Evolutionary conservation across 2,329 filamentous ascomycete genomes (phyloP).

Genomic region (Helotiales sp.): DNA sequence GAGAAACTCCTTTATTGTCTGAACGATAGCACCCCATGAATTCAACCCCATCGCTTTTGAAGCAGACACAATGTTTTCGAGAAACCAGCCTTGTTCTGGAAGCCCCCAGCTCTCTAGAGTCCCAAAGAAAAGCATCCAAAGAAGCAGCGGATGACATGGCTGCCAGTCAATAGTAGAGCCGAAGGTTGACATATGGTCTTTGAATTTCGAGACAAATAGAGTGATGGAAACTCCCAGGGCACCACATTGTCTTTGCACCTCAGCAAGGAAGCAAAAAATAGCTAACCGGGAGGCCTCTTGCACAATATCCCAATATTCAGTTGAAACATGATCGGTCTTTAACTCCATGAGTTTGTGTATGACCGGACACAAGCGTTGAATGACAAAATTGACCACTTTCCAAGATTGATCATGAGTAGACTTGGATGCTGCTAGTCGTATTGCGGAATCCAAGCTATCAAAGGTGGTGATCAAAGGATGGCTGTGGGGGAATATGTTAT

Average conservation of each 20-base stretch:
- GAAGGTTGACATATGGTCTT: not conserved
- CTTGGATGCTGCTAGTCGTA: not conserved
- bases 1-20: not conserved
- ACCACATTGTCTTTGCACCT: conserved; percentile 8
- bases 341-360: not conserved
- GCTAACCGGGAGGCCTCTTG: conserved; percentile 5
- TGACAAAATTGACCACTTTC: conserved; percentile 4
- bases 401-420: not conserved
- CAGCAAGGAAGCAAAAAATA: conserved; percentile 8
- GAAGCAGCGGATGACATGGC: not conserved
- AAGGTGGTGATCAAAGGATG: not conserved
- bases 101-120: conserved; percentile 1
- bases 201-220: conserved; percentile 9
- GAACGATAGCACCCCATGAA: conserved; percentile 3
- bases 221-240: conserved; percentile 6
- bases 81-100: conserved; percentile 9
- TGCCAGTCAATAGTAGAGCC: not conserved
- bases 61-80: not conserved
- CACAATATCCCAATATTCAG: not conserved
- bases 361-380: conserved; percentile 5
- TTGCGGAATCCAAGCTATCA: not conserved
- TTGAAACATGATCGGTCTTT: not conserved
- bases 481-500: not conserved
- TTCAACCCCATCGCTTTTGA: not conserved
- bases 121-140: conserved; percentile 16